Evolutionary conservation across 163 green algal genomes (phyloP).

Genomic region (Scenedesmus sp.): DNA sequence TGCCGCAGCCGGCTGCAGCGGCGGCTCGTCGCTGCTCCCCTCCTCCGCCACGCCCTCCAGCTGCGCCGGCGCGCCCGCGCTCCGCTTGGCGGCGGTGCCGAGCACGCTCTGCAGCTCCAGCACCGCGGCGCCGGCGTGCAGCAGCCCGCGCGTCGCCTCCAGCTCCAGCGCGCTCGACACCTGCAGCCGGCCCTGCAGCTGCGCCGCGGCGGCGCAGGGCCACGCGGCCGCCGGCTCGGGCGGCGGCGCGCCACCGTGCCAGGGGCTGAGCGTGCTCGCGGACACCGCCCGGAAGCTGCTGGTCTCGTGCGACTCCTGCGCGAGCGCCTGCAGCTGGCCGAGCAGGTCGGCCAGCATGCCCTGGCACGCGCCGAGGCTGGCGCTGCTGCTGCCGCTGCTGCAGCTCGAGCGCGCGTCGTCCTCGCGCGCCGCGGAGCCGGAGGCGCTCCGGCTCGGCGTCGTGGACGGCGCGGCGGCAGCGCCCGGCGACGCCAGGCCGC

Average conservation of each 20-base stretch:
- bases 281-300: constrained; percentile 23
- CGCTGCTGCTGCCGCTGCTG: not conserved
- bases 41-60: not conserved
- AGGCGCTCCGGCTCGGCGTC: too few relatives aligned
- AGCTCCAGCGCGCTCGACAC: constrained; percentile 24
- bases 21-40: not conserved
- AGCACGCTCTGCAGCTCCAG: constrained; percentile 28
- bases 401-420: not conserved
- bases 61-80: not conserved
- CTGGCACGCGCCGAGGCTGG: not conserved
- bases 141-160: constrained; percentile 2
- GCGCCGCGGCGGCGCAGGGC: not conserved
- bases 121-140: constrained; percentile 1
- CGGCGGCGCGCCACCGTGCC: not conserved
- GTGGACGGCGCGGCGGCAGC: too few relatives aligned
- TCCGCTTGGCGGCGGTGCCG: not conserved
- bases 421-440: too few relatives aligned
- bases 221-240: not conserved
- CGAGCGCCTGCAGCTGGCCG: constrained; percentile 14
- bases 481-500: too few relatives aligned
- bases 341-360: constrained; percentile 23
- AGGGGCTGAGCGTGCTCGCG: constrained; percentile 21
- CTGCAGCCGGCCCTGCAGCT: constrained; percentile 33
- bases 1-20: not conserved
- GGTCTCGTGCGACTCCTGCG: constrained; percentile 11